Percentiles rank a stretch among this genome's conserved stretches.
phyloP scores from a whole-genome alignment of 2,329 filamentous ascomycete genomes.

The Beauveria sp. region DNA sequence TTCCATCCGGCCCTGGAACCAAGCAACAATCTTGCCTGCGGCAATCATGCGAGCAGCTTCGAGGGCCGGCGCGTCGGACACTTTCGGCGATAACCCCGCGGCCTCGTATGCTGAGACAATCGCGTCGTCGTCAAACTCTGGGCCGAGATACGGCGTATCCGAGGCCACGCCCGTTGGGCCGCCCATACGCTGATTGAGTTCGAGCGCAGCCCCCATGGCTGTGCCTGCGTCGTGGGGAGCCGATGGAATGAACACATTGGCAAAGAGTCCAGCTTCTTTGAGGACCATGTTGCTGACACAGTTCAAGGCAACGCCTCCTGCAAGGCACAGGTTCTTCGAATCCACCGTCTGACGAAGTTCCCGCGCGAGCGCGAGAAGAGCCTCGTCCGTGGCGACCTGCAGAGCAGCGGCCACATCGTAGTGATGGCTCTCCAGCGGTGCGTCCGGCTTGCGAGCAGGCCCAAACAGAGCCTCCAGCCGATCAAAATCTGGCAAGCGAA shows the following conservation, averaged over 20 bases:
- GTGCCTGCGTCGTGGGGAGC: slow-evolving; percentile 1
- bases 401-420: slow-evolving; percentile 4
- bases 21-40: slow-evolving; percentile 1
- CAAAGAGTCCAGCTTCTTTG: slow-evolving; percentile 1
- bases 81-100: neutral
- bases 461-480: slow-evolving; percentile 2
- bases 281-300: slow-evolving; percentile 4
- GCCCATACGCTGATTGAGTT: slow-evolving; percentile 1
- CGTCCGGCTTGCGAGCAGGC: neutral
- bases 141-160: slow-evolving; percentile 5
- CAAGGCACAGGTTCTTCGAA: slow-evolving; percentile 1
- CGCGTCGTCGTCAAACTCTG: neutral
- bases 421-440: neutral
- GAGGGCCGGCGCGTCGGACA: neutral
- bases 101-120: neutral
- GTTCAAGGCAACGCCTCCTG: slow-evolving; percentile 3
- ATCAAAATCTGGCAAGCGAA: slow-evolving; percentile 1
- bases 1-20: slow-evolving; percentile 6
- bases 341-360: neutral
- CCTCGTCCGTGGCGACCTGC: slow-evolving; percentile 4
- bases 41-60: slow-evolving; percentile 5
- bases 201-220: neutral
- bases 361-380: neutral
- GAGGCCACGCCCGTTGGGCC: neutral
- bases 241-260: neutral